Evolutionary conservation across 164 flowering plant species (phyloP), one percentile per base, ranked within the genome.

Genomic region (Magnolia changhungtana): DNA sequence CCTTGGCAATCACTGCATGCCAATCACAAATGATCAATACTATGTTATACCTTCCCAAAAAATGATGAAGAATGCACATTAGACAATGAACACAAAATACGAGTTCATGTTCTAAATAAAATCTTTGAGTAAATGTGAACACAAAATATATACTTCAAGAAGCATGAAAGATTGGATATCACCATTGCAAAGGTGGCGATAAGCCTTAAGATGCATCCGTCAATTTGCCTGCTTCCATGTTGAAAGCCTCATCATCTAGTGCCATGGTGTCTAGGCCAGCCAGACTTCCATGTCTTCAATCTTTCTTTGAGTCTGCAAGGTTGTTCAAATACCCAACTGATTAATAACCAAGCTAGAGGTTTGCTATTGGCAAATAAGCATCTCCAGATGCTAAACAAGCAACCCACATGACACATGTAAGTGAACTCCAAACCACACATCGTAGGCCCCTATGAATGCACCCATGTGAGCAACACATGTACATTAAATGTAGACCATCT

Each of bases 151-250:
- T n/a, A n/a, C n/a, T n/a, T n/a, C n/a, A n/a, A n/a, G n/a, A n/a
- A n/a, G n/a, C n/a, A n/a, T n/a, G n/a, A n/a, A n/a, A n/a, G n/a
- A n/a, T n/a, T n/a, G n/a, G n/a, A n/a, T n/a, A n/a, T n/a, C n/a
- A 96, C 99, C 90, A 71, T 89, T 94, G 87, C 99, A 96, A 84
- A 96, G 37, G 92, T 86, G 50, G 90, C 95, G 79, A 96, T 94
- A 45, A 94, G 94, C 88, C 91, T 87, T 83, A 96, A 78, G 77
- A 96, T 96, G 88, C 96, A 92, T 85, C 84, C 85, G 75, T 95
- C 98, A 76, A 88, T n/a, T n/a, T n/a, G 93, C 78, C 88, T 8
- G 90, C 85, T 87, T 95, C 97, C 31, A 85, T 27, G 74, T 82
- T 84, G 81, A 94, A 92, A 78, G 92, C 94, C 66, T 92, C 94